A percentile compares a stretch with the other conserved stretches of the same genome.
Evolutionary conservation across 148 eudicot genomes (phyloP).

Genomic region (Arctostaphylos glauca): DNA sequence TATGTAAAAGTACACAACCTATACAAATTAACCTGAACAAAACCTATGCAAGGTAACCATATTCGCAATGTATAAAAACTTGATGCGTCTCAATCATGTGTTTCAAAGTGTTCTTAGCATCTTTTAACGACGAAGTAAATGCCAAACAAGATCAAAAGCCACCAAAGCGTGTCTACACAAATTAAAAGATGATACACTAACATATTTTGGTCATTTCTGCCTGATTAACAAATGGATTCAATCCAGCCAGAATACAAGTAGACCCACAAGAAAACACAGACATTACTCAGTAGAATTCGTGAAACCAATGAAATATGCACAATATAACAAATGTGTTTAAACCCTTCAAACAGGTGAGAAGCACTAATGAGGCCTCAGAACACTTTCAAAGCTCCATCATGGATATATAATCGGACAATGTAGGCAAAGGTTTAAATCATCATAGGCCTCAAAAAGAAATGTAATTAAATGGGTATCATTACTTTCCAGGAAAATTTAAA

Average conservation of each 20-base stretch:
- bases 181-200: neutral
- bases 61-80: too few relatives aligned
- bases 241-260: neutral
- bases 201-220: neutral
- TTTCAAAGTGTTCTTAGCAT: neutral
- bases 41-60: too few relatives aligned
- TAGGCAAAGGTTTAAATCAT: conserved; percentile 14
- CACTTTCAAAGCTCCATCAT: neutral
- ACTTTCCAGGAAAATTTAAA: neutral
- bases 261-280: too few relatives aligned
- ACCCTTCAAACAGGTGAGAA: neutral
- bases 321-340: neutral
- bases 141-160: neutral
- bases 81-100: neutral
- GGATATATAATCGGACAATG: conserved; percentile 16
- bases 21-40: too few relatives aligned
- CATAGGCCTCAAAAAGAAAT: conserved; percentile 3
- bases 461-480: neutral
- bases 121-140: neutral
- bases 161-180: neutral
- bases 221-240: neutral
- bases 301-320: too few relatives aligned
- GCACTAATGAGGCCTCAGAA: neutral
- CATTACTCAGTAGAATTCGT: neutral
- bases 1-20: too few relatives aligned